Evolutionary conservation across 495 filamentous ascomycete species (phyloP).

Genomic region (Penicillium turbatum): DNA sequence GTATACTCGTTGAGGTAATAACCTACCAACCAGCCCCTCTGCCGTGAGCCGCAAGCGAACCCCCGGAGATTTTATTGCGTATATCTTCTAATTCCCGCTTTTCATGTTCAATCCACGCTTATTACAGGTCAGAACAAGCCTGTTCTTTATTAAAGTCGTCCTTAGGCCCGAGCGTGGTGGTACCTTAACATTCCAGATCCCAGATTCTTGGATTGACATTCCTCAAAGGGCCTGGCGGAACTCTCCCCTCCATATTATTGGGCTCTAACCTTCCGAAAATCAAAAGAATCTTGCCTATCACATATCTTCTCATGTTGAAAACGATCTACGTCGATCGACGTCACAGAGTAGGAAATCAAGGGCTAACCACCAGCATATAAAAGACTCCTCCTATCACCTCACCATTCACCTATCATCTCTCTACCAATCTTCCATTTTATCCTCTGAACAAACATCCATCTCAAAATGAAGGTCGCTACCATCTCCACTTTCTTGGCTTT

Average conservation of each 20-base stretch:
- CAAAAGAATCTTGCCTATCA: neutral
- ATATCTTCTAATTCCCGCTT: too few species aligned
- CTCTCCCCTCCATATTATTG: neutral
- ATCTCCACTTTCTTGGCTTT: neutral
- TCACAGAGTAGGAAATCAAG: neutral
- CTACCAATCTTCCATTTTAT: neutral
- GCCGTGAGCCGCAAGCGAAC: too few species aligned
- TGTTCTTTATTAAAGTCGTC: too few species aligned
- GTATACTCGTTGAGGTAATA: too few species aligned
- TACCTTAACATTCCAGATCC: neutral
- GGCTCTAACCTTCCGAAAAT: neutral
- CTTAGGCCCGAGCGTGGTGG: too few species aligned
- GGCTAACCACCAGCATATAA: neutral
- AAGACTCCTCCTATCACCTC: neutral
- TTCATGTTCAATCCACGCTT: too few species aligned
- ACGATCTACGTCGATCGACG: neutral
- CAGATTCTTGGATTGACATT: conserved; percentile 2
- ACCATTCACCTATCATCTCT: neutral
- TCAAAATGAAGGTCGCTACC: conserved; percentile 5
- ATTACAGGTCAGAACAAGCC: too few species aligned
- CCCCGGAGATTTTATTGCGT: too few species aligned
- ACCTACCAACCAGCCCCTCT: too few species aligned
- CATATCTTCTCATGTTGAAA: neutral
- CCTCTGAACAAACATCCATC: neutral
- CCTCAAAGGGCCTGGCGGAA: neutral